Evolutionary conservation across 768 basidiomycete species (phyloP), one percentile per base, ranked within the genome.

Genomic region (Cubamyces sp.): DNA sequence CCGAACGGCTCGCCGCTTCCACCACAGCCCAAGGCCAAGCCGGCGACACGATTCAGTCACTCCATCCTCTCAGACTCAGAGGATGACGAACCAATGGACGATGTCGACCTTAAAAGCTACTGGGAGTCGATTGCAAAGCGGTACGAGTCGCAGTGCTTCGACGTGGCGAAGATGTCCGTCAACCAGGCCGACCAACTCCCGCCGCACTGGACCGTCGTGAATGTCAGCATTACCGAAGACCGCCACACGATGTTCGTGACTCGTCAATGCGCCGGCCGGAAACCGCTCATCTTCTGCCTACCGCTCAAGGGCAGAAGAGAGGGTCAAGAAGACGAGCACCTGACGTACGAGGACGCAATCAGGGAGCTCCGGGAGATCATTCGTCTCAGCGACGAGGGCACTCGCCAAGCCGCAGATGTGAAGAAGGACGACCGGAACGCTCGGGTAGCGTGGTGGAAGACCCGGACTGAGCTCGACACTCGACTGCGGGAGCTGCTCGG

Each of bases 291-390:
- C 14, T 94, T 98, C 74, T 92, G 91, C 63, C 79, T 98, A 1
- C 96, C 97, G 0, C 79, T 98, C 23, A 90, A 92, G 64, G 91
- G 91, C 12, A 81, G 92, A 49, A 78, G 94, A 43, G 96, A 91
- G 42, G 78, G 85, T 19, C 87, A 85, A 19, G 87, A 87, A 9
- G 87, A 89, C 7, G 87, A 87, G 34, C 84, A 88, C 65, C 81
- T 98, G 42, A 85, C 88, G 1, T 92, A 91, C 67, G 84, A 90
- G 4, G 83, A 85, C 60, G 95, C 92, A 2, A 69, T 89, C 11
- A 70, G 72, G 1, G 94, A 98, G 73, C 76, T 99, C 16, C 72
- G 79, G 21, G 87, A 93, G 30, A 96, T 98, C 68, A 85, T 98
- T 41, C 76, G 78, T n/a, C 72, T 83, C 48, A 96, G 89, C 68